phyloP scores from a whole-genome alignment of 2,329 filamentous ascomycete species.

The Lachnellula subtilissima region DNA sequence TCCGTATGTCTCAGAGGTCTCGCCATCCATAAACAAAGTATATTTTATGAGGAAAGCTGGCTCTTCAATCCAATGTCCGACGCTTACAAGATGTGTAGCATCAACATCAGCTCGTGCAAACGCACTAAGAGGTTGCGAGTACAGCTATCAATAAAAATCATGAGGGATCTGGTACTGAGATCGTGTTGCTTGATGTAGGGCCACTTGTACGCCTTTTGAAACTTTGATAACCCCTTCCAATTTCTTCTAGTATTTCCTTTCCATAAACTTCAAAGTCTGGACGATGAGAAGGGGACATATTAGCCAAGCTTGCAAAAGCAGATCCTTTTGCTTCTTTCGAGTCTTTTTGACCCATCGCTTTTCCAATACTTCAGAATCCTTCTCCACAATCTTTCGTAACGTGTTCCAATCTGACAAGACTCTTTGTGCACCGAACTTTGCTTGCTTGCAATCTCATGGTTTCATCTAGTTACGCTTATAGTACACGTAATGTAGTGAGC shows the following conservation, averaged over 20 bases:
- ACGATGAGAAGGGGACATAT: slow-evolving; percentile 45
- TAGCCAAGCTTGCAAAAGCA: slow-evolving; percentile 44
- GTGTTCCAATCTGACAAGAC: slow-evolving; percentile 2
- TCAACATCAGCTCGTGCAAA: slow-evolving; percentile 45
- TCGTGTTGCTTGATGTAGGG: slow-evolving; percentile 55
- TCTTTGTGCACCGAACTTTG: neutral
- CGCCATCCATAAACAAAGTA: slow-evolving; percentile 32
- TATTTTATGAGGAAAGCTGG: slow-evolving; percentile 27
- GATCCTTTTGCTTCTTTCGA: slow-evolving; percentile 38
- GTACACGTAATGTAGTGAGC: too few species aligned
- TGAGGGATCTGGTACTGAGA: slow-evolving; percentile 39
- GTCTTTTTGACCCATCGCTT: slow-evolving; percentile 52
- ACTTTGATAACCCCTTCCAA: slow-evolving; percentile 10
- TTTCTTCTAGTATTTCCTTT: slow-evolving; percentile 6
- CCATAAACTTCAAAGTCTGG: slow-evolving; percentile 38
- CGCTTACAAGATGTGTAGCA: slow-evolving; percentile 29
- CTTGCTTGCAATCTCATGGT: neutral
- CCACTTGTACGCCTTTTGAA: slow-evolving; percentile 39
- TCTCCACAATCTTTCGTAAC: slow-evolving; percentile 36
- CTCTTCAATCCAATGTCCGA: slow-evolving; percentile 16
- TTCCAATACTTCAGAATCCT: slow-evolving; percentile 46
- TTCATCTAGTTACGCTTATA: too few species aligned
- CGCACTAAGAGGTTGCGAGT: slow-evolving; percentile 40
- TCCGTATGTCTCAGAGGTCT: slow-evolving; percentile 33
- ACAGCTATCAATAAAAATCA: slow-evolving; percentile 48